Evolutionary conservation across 208 protist genomes (phyloP).

Genomic region (Angomonas desouzai): DNA sequence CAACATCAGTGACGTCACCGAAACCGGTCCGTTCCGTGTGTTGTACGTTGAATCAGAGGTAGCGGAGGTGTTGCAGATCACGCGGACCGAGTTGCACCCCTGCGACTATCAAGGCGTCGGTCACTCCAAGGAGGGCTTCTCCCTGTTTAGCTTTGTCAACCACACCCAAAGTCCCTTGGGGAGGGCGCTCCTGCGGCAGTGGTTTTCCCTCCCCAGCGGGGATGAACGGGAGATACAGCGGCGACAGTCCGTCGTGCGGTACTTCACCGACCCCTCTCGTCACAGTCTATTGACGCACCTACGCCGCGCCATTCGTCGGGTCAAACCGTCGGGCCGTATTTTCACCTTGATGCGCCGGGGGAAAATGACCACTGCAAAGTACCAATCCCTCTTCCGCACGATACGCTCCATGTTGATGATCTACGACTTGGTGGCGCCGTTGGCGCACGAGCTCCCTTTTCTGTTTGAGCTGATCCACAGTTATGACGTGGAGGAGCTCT

Average conservation of each 20-base stretch:
- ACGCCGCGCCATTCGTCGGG: slow-evolving; percentile 40
- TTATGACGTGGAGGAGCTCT: slow-evolving; percentile 26
- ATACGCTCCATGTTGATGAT: slow-evolving; percentile 35
- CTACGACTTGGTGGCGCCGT: slow-evolving; percentile 32
- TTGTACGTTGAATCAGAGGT: slow-evolving; percentile 59
- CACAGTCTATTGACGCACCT: slow-evolving; percentile 40
- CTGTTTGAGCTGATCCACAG: slow-evolving; percentile 36
- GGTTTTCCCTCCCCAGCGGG: slow-evolving; percentile 61
- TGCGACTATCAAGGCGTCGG: slow-evolving; percentile 70
- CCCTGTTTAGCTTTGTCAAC: slow-evolving; percentile 65
- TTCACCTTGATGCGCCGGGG: slow-evolving; percentile 72
- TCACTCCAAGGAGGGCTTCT: slow-evolving; percentile 77
- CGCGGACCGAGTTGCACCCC: slow-evolving; percentile 72
- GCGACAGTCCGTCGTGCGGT: slow-evolving; percentile 58
- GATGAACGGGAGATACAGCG: slow-evolving; percentile 45
- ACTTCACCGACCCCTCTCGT: slow-evolving; percentile 47
- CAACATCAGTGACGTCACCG: slow-evolving; percentile 67
- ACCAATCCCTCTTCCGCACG: slow-evolving; percentile 53
- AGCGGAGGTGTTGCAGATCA: slow-evolving; percentile 55
- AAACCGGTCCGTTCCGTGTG: slow-evolving; percentile 43
- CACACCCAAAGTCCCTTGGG: slow-evolving; percentile 46
- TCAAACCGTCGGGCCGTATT: slow-evolving; percentile 42
- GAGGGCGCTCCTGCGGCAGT: slow-evolving; percentile 62
- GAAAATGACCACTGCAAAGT: slow-evolving; percentile 46
- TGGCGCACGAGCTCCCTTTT: slow-evolving; percentile 40